These are phyloP conservation scores for Diaporthe vaccinii DNA, from an alignment of 2,329 filamentous ascomycete species.

Conservation along the genomic window DNA sequence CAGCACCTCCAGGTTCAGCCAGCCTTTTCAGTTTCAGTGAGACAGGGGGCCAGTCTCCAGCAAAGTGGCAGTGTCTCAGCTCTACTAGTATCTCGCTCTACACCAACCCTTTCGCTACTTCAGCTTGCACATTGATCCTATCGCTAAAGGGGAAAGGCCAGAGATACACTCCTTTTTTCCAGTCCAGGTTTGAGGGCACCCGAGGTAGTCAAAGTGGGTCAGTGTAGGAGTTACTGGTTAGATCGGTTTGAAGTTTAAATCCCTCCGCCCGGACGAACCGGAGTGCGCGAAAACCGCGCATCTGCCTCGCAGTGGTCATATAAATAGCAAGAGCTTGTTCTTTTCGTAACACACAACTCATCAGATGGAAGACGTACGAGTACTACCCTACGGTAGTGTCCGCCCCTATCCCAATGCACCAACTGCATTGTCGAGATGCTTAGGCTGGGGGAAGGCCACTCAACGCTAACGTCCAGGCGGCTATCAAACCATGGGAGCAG, in stretches of 20 bases:
- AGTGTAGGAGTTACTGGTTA: background rate
- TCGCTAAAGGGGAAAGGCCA: background rate
- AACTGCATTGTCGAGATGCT: background rate
- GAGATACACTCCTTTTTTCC: background rate
- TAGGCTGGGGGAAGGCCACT: background rate
- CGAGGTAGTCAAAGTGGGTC: background rate
- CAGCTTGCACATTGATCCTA: background rate
- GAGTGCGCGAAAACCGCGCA: background rate
- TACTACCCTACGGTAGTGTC: background rate
- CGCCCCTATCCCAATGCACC: background rate
- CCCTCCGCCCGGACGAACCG: background rate
- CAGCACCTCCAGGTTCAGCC: background rate
- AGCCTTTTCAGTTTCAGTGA: background rate
- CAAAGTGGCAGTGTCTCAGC: background rate
- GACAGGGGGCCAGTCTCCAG: background rate
- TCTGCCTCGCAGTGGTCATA: background rate
- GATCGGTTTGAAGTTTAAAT: background rate
- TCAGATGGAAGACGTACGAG: constrained; percentile 1
- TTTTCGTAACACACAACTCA: background rate
- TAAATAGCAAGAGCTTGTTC: background rate
- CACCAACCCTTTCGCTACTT: background rate
- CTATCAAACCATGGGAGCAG: background rate
- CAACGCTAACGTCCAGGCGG: background rate
- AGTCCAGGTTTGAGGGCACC: background rate
- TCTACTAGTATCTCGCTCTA: background rate